A percentile compares a stretch with the other conserved stretches of the same genome.
These are phyloP conservation scores for Populus davidiana DNA, from an alignment of 345 rosid genomes.

Conservation along the genomic window DNA sequence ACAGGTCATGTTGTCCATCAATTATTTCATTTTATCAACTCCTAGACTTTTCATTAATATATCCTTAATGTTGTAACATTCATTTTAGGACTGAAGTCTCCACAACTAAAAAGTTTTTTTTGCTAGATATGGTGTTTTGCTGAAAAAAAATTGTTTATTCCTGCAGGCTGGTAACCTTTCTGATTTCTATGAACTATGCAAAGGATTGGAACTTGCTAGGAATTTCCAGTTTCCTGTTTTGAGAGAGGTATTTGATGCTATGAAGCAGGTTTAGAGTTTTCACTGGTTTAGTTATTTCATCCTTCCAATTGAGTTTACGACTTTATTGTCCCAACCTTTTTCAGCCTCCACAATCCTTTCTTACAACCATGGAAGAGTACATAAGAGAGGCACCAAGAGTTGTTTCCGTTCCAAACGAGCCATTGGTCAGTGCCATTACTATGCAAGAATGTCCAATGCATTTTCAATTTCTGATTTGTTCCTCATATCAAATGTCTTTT, in stretches of 20 bases:
- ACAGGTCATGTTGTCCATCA: slow-evolving; percentile 61
- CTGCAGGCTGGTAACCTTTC: slow-evolving; percentile 86
- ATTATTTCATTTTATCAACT: background rate
- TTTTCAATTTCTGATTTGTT: background rate
- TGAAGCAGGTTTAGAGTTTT: slow-evolving; percentile 3
- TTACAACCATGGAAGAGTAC: slow-evolving; percentile 95
- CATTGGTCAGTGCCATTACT: slow-evolving; percentile 52
- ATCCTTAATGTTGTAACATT: background rate
- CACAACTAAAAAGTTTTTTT: background rate
- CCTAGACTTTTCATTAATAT: background rate
- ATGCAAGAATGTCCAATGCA: background rate
- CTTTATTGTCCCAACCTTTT: slow-evolving; percentile 12
- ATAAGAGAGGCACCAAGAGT: slow-evolving; percentile 91
- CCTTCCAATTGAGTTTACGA: background rate
- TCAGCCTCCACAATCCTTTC: slow-evolving; percentile 96
- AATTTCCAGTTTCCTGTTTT: slow-evolving; percentile 93
- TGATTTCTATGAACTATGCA: slow-evolving; percentile 89
- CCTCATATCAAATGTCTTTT: background rate
- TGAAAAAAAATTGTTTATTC: slow-evolving; percentile 12
- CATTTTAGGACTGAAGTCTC: background rate
- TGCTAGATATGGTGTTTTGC: background rate
- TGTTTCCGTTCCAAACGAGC: slow-evolving; percentile 69
- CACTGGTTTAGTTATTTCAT: background rate
- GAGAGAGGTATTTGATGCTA: slow-evolving; percentile 63
- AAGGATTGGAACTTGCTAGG: slow-evolving; percentile 96